A percentile compares a stretch with the other conserved stretches of the same genome.
These are phyloP conservation scores for Boletus sp. DNA, from an alignment of 1,284 basidiomycete species.

Conservation along the genomic window DNA sequence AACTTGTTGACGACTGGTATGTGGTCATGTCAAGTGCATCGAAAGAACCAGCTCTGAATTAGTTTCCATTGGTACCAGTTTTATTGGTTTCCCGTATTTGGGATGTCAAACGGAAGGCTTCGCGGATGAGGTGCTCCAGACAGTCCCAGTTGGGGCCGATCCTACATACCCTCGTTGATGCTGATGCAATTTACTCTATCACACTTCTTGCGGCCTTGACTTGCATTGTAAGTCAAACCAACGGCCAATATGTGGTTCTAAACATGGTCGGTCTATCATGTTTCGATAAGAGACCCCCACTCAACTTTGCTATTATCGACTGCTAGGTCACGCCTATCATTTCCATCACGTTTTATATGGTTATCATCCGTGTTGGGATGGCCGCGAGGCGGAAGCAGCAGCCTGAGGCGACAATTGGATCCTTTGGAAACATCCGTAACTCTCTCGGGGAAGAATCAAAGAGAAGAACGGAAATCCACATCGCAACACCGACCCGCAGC, in stretches of 20 bases:
- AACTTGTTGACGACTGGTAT: conserved; percentile 4
- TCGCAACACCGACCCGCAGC: conserved; percentile 2
- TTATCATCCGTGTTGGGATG: conserved; percentile 5
- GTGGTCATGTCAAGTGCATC: background rate
- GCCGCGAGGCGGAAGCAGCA: background rate
- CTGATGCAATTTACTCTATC: conserved; percentile 5
- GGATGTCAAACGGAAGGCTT: background rate
- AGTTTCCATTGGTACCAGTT: background rate
- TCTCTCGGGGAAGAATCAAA: background rate
- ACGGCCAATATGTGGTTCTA: conserved; percentile 9
- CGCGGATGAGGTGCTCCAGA: background rate
- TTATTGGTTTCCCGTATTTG: conserved; percentile 4
- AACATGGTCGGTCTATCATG: conserved; percentile 1
- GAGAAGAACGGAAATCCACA: background rate
- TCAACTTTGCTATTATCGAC: background rate
- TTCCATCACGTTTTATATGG: conserved; percentile 5
- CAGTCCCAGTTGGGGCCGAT: background rate
- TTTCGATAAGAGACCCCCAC: background rate
- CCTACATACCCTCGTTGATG: conserved; percentile 4
- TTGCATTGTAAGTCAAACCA: background rate
- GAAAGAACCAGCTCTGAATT: background rate
- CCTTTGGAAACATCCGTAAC: background rate
- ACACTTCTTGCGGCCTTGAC: conserved; percentile 4
- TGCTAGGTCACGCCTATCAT: conserved; percentile 7
- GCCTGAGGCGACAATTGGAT: background rate